A percentile compares a stretch with the other conserved stretches of the same genome.
These are phyloP conservation scores for Penicillium egyptiacum DNA, from an alignment of 495 filamentous ascomycete genomes.

Conservation along the genomic window DNA sequence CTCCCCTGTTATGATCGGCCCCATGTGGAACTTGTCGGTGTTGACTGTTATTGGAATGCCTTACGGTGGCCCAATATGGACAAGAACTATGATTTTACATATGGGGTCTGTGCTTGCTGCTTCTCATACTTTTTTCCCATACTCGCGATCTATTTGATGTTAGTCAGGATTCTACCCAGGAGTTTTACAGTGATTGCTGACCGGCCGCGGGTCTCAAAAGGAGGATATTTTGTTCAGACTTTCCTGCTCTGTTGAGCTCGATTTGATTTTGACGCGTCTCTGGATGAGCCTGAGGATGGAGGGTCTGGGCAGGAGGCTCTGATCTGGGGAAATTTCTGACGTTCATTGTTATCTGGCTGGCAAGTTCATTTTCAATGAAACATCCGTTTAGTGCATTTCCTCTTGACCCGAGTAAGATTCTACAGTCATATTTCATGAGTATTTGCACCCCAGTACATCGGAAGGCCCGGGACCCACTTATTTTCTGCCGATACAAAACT, in stretches of 20 bases:
- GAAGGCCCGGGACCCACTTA: too few relatives aligned
- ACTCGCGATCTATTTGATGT: neutral
- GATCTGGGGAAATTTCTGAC: neutral
- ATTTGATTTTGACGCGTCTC: neutral
- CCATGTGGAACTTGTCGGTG: neutral
- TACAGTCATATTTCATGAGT: too few relatives aligned
- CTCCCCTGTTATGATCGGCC: neutral
- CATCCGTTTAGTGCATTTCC: neutral
- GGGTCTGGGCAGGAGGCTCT: constrained; percentile 11
- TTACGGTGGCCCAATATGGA: constrained; percentile 2
- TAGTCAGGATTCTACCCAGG: neutral
- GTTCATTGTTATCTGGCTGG: neutral
- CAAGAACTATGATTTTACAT: neutral
- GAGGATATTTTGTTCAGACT: neutral
- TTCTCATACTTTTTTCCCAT: neutral
- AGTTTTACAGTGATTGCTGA: constrained; percentile 4
- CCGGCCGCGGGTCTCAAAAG: neutral
- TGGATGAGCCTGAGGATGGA: neutral
- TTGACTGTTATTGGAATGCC: constrained; percentile 5
- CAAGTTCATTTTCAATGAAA: constrained; percentile 1
- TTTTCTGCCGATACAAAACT: too few relatives aligned
- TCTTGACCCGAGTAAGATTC: neutral
- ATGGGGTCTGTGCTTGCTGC: neutral
- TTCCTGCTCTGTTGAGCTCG: neutral
- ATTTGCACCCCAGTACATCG: too few relatives aligned